These are phyloP conservation scores for Phialophora verrucosa DNA, from an alignment of 2,329 filamentous ascomycete genomes.

Conservation along the genomic window DNA sequence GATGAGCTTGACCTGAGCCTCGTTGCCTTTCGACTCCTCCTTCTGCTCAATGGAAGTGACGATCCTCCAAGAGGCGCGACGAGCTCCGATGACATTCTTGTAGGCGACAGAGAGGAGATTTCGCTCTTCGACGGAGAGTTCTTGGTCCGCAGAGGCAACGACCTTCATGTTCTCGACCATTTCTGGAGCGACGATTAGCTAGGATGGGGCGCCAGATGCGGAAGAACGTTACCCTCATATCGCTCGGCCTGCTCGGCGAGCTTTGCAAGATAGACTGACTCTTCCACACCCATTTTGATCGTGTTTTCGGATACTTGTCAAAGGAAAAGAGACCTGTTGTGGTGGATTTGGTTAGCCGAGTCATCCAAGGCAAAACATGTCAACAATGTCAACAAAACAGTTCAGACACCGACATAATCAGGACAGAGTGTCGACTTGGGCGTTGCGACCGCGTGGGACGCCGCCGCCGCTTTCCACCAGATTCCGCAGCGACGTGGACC, in stretches of 20 bases:
- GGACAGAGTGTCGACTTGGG: neutral
- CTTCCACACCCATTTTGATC: conserved; percentile 94
- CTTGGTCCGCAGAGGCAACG: conserved; percentile 84
- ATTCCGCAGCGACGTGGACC: conserved; percentile 13
- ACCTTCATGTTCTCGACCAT: conserved; percentile 99
- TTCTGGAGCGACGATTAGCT: conserved; percentile 62
- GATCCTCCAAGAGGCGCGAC: conserved; percentile 97
- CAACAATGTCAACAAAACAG: conserved; percentile 14
- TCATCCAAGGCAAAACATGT: conserved; percentile 17
- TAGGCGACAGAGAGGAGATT: conserved; percentile 97
- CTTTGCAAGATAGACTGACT: conserved; percentile 99
- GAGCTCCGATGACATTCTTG: conserved; percentile 98
- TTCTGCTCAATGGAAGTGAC: conserved; percentile 99
- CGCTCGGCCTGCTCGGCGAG: conserved; percentile 99
- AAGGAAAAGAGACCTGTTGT: conserved; percentile 31
- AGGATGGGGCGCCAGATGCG: conserved; percentile 4
- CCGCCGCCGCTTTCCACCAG: conserved; percentile 7
- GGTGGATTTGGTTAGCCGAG: conserved; percentile 29
- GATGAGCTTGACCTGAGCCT: conserved; percentile 85
- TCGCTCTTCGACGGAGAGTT: conserved; percentile 90
- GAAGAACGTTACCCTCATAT: conserved; percentile 79
- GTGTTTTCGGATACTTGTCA: conserved; percentile 16
- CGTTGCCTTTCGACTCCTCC: conserved; percentile 98
- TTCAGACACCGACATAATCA: neutral
- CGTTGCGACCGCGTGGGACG: conserved; percentile 1